Evolutionary conservation across 2,329 filamentous ascomycete species (phyloP), one percentile per base, ranked within the genome.

Genomic region (Blastomyces percursus): DNA sequence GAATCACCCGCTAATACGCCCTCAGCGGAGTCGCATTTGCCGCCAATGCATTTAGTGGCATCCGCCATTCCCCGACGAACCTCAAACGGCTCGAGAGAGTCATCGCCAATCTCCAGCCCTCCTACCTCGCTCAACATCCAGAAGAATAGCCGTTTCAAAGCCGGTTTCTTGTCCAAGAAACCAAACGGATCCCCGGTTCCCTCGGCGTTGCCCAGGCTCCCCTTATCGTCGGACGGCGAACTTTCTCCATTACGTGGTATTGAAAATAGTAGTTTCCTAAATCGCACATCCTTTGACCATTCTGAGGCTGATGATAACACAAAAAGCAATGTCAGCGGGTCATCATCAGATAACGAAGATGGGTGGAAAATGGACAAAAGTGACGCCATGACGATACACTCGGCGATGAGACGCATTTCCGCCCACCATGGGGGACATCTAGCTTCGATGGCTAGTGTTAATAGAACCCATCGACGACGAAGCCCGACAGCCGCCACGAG

Each of bases 151-250:
- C 84, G 93, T 52, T 97, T 97, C 77, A 90, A 96, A 69, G 83
- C 91, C 1, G 93, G 93, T 5, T 96, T 96, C 73, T 78, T 97
- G 30, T 86, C 89, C 0, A 88, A 87, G 73, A 86, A 78, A 83
- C 83, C 76, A 46, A 75, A 82, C 55, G 86, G 83, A 60, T 91
- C 88, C 2, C 87, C 89, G 3, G 75, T 77, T 16, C 77, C 82
- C 1, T 82, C 84, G 16, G 80, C 80, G 8, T 75, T 86, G 63
- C 82, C 81, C n/a, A 78, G 81, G 59, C 75, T 86, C 48, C 81
- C 83, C 27, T 40, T 59, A 59, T 84, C 84, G 3, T 85, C 84
- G 24, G 84, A 86, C 63, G 79, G 78, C 42, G 82, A 81, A 56
- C 76, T 73, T 50, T 85, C 84, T 0, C 80, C 83, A 0, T 73